phyloP scores from a whole-genome alignment of 2,329 filamentous ascomycete species.

The Neofusicoccum laricinum region DNA sequence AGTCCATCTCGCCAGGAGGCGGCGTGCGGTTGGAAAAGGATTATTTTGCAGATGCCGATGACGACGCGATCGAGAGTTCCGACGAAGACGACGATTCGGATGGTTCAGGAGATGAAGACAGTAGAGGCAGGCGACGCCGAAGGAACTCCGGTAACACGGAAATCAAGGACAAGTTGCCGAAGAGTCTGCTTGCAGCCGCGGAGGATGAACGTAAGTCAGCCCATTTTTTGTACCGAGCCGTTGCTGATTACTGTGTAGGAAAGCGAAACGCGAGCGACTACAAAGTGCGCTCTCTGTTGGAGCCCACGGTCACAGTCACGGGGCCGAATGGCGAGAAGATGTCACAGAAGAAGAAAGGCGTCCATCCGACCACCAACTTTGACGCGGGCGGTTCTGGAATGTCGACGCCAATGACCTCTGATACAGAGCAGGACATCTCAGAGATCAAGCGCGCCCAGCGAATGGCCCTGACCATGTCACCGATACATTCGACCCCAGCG shows the following conservation, averaged over 20 bases:
- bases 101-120: conserved; percentile 56
- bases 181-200: conserved; percentile 68
- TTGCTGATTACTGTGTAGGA: conserved; percentile 28
- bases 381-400: conserved; percentile 63
- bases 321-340: conserved; percentile 61
- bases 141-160: conserved; percentile 27
- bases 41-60: conserved; percentile 63
- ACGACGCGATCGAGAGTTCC: conserved; percentile 64
- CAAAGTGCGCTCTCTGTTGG: conserved; percentile 63
- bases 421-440: conserved; percentile 78
- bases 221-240: conserved; percentile 21
- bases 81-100: conserved; percentile 57
- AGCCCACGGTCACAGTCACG: conserved; percentile 65
- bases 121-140: conserved; percentile 39
- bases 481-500: conserved; percentile 71
- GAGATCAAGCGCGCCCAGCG: conserved; percentile 88
- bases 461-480: conserved; percentile 75
- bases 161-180: conserved; percentile 43
- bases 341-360: conserved; percentile 51
- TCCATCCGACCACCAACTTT: conserved; percentile 83
- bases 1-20: conserved; percentile 45
- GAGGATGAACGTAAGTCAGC: conserved; percentile 70
- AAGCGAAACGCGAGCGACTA: conserved; percentile 53
- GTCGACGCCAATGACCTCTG: conserved; percentile 69
- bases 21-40: conserved; percentile 65